phyloP scores from a whole-genome alignment of 345 rosid genomes.

The Pistacia vera region DNA sequence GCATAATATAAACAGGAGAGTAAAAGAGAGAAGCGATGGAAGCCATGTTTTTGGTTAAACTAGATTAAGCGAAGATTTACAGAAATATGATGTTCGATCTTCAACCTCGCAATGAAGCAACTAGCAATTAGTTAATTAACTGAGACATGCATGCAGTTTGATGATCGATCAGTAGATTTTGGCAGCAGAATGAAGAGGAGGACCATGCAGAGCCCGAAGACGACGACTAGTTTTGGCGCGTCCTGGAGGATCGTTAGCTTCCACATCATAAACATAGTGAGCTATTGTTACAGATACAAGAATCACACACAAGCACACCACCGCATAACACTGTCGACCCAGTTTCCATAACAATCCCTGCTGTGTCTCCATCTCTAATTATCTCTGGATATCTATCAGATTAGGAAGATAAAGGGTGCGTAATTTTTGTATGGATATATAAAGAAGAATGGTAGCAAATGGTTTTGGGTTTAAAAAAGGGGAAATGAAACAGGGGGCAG shows the following conservation, averaged over 20 bases:
- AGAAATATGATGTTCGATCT: no score
- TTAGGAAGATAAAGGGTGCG: no score
- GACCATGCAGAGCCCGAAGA: conserved; percentile 35
- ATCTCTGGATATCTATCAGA: neutral
- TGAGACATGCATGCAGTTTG: no score
- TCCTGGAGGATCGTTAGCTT: conserved; percentile 2
- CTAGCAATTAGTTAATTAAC: no score
- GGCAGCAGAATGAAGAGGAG: neutral
- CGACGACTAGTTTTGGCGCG: conserved; percentile 19
- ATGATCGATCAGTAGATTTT: neutral
- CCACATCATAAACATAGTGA: conserved; percentile 13
- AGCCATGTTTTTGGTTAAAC: no score
- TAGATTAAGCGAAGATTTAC: no score
- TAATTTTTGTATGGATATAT: neutral
- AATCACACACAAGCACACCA: conserved; percentile 31
- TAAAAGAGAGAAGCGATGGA: no score
- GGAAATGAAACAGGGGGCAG: conserved; percentile 14
- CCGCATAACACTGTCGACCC: conserved; percentile 40
- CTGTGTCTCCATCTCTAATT: conserved; percentile 17
- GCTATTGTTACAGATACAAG: conserved; percentile 29
- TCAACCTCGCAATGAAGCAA: no score
- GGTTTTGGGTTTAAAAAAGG: neutral
- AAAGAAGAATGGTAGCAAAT: neutral
- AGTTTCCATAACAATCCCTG: conserved; percentile 32
- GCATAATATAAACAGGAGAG: no score